Evolutionary conservation across 2,329 filamentous ascomycete genomes (phyloP), one percentile per base, ranked within the genome.

Genomic region (Fusarium veterinarium): DNA sequence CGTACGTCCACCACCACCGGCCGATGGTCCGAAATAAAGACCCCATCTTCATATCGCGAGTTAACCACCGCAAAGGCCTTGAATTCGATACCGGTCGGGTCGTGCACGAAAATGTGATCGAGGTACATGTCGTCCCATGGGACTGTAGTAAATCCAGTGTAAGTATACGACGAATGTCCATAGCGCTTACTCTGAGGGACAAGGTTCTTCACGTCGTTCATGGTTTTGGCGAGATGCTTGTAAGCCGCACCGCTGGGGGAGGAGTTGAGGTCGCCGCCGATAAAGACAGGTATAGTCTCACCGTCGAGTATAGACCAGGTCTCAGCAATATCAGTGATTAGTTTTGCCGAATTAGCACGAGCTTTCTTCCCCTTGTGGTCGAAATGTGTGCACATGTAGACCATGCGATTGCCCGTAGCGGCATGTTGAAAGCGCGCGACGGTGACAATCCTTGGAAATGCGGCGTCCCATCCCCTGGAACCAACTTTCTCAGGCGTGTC

Each of bases 401-500:
- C 81, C 10, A 89, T 60, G 16, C 73, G 76, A 25, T 75, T 78
- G 16, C 80, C 80, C 25, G 82, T 83, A n/a, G 71, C 66, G 17
- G 69, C 61, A 69, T 88, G 84, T 49, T 78, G 61, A 69, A 88
- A 86, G 6, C 80, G 79, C 6, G 83, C 86, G 11, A 86, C 81
- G 0, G 86, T 88, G 13, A 86, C 79, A 44, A 89, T 85, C 1
- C 87, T 83, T 8, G 84, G 81, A 13, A 77, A 70, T 10, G 77
- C 78, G 7, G 83, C 83, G 46, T 83, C 82, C 91, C 91, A 93
- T 40, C 90, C 88, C 69, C 86, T 89, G 1, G 86, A 89, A 0
- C 88, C 89, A n/a, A 79, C 79, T 20, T 78, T 80, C 13, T 85
- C 80, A 0, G 89, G 91, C 4, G 88, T 92, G 70, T 86, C 80